Evolutionary conservation across 139 green algal species (phyloP).

Genomic region (Chlorella sp.): DNA sequence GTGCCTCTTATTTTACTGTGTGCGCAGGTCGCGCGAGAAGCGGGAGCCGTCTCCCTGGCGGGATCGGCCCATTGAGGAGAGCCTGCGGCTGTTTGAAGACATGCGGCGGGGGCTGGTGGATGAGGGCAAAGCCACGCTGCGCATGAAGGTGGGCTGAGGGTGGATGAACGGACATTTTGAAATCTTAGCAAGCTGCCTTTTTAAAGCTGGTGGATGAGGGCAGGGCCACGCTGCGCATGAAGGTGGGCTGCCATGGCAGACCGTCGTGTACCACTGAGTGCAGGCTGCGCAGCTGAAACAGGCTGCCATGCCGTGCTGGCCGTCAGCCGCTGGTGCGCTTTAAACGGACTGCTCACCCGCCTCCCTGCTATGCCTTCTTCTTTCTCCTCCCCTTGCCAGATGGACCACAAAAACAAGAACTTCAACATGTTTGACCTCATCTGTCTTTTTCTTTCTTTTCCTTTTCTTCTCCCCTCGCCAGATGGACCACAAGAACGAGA

Average conservation of each 20-base stretch:
- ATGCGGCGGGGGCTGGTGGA: constrained; percentile 93
- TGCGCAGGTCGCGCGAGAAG: constrained; percentile 66
- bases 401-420: constrained; percentile 94
- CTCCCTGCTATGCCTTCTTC: not conserved
- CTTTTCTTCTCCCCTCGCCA: constrained; percentile 54
- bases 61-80: constrained; percentile 89
- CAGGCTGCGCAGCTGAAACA: no score
- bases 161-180: no score
- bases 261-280: no score
- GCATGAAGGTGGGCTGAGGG: constrained; percentile 43
- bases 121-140: constrained; percentile 92
- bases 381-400: constrained; percentile 59
- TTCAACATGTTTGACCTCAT: constrained; percentile 98
- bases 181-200: no score
- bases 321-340: not conserved
- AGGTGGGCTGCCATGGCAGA: not conserved
- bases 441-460: not conserved
- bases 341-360: no score
- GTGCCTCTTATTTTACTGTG: not conserved
- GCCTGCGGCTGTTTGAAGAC: constrained; percentile 93
- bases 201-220: constrained; percentile 91
- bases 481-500: constrained; percentile 92
- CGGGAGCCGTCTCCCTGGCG: constrained; percentile 86
- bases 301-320: no score
- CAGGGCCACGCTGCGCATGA: constrained; percentile 83